Conservation (phyloP, 2,329 filamentous ascomycete genomes). For the Verticillium albo-atrum region DNA sequence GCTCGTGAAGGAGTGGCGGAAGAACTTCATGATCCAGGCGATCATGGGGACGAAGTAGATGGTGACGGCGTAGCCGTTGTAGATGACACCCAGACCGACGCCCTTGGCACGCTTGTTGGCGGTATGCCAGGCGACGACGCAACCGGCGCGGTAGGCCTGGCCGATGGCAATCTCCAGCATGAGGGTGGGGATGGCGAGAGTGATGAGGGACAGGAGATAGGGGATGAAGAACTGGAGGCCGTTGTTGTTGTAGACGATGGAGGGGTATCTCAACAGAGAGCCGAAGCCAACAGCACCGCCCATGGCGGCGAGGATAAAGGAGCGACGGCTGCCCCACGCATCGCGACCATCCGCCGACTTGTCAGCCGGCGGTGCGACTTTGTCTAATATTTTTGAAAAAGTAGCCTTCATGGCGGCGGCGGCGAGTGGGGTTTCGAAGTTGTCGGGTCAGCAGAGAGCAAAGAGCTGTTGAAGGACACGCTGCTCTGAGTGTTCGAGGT, state of each 20-base stretch:
- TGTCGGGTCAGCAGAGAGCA: background rate
- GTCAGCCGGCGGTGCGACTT: constrained; percentile 16
- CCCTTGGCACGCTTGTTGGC: constrained; percentile 45
- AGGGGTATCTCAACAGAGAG: constrained; percentile 50
- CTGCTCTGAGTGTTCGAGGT: background rate
- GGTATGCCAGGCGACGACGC: constrained; percentile 46
- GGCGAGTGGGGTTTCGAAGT: background rate
- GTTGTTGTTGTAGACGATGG: constrained; percentile 51
- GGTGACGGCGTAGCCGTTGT: constrained; percentile 45
- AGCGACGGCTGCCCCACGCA: constrained; percentile 41
- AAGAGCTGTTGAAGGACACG: background rate
- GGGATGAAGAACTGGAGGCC: constrained; percentile 55
- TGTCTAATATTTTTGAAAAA: constrained; percentile 9
- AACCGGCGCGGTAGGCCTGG: constrained; percentile 51
- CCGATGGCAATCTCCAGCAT: constrained; percentile 62
- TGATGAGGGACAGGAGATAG: constrained; percentile 44
- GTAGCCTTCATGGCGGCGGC: constrained; percentile 1
- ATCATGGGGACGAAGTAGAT: constrained; percentile 52
- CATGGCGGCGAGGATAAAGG: constrained; percentile 46
- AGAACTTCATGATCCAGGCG: constrained; percentile 52
- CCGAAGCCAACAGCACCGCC: constrained; percentile 50
- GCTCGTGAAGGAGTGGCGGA: constrained; percentile 45
- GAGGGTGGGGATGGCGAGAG: constrained; percentile 48
- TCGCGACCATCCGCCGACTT: constrained; percentile 26
- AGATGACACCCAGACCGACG: constrained; percentile 43